Evolutionary conservation across 2,329 filamentous ascomycete genomes (phyloP), one percentile per base, ranked within the genome.

Genomic region (Calonectria leucothoes): DNA sequence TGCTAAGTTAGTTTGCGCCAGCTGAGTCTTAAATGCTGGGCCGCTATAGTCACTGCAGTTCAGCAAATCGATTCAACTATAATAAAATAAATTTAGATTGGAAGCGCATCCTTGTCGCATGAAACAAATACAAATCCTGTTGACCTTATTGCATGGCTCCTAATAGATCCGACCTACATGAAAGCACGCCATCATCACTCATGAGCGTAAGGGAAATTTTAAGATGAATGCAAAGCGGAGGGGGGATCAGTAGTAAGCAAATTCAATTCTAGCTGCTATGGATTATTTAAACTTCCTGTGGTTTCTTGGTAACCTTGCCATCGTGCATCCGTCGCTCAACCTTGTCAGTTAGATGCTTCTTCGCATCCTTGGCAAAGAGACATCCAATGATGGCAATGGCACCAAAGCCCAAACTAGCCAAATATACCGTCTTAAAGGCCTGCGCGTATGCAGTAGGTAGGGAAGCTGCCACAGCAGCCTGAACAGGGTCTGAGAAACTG

Each of bases 371-470:
- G 3, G 83, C 79, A 49, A 84, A 83, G 17, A 84, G 71, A 25
- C 82, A 83, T 1, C 82, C 81, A 6, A 85, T 68, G 7, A 86
- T 83, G 7, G 82, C 84, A 25, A 86, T 82, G 0, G 78, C 84
- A 29, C 82, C 81, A 45, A 86, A 86, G 0, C 82, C 84, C 25
- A 86, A 71, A 75, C 82, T 85, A 1, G 82, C 82, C 2, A 86
- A 71, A 39, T 85, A 87, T 0, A 87, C 84, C 2, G 85, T 86
- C 71, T 83, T 80, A 74, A 85, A 86, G 7, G 85, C 84, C 48
- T 85, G 82, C 0, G 84, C 78, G 64, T 84, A 84, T 7, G 85
- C 86, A 6, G 76, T 78, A 0, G 83, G 82, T 25, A 86, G 23
- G 1, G 66, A 71, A 5, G 68, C 74, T 2, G 74, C 70, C 0